These are phyloP conservation scores for Annulohypoxylon stygium DNA, from an alignment of 495 filamentous ascomycete genomes.

Conservation along the genomic window DNA sequence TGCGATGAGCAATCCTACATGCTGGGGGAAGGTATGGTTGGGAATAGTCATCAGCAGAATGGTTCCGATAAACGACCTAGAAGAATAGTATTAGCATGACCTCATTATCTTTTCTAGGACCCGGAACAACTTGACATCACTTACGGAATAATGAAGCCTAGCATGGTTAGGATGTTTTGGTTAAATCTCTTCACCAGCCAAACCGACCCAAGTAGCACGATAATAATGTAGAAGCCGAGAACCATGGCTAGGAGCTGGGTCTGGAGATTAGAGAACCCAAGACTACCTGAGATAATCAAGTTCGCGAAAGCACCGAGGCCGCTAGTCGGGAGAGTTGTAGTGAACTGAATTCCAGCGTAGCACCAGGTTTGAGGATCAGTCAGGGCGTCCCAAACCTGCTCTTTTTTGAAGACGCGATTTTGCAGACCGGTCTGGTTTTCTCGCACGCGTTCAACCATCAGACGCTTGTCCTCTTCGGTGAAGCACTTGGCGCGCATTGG, in stretches of 20 bases:
- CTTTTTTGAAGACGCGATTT: constrained; percentile 66
- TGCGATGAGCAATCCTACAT: constrained; percentile 66
- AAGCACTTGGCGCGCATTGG: constrained; percentile 73
- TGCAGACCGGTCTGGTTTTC: constrained; percentile 76
- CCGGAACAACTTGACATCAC: constrained; percentile 39
- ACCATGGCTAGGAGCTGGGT: constrained; percentile 76
- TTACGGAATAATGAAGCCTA: constrained; percentile 73
- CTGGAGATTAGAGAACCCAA: constrained; percentile 64
- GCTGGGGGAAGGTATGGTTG: constrained; percentile 57
- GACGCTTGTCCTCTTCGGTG: constrained; percentile 65
- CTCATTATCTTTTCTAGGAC: constrained; percentile 39
- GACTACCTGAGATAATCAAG: constrained; percentile 67
- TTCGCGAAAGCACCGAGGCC: constrained; percentile 76
- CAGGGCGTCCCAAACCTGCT: constrained; percentile 62
- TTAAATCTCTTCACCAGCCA: constrained; percentile 73
- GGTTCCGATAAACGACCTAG: constrained; percentile 67
- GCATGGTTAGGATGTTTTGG: constrained; percentile 75
- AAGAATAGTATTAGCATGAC: constrained; percentile 1
- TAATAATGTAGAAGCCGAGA: constrained; percentile 76
- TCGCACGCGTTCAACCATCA: constrained; percentile 70
- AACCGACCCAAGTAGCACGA: constrained; percentile 71
- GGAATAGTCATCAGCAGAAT: constrained; percentile 67
- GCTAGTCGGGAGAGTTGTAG: constrained; percentile 75
- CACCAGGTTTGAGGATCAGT: constrained; percentile 64
- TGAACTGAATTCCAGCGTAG: constrained; percentile 69